Base-by-base conservation (phyloP, 345 rosid genomes). In the Brassica rapa region DNA sequence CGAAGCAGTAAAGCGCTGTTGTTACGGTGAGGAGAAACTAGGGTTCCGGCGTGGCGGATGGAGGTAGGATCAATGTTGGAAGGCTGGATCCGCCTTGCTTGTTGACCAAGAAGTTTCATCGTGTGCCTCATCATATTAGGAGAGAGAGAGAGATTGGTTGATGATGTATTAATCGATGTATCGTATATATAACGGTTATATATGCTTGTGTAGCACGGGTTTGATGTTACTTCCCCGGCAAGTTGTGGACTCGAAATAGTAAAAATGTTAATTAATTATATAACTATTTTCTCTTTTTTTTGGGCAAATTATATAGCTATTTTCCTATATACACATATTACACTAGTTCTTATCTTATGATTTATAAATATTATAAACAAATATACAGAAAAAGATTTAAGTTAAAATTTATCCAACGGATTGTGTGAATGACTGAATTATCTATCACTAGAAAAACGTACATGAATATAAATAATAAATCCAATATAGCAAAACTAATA, bases 11-110 rank as follows among this genome's bases (percentile, higher is more conserved):
- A 39, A 71, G 37, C 0, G 25, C 39, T 71, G 37, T 60, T 71
- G 75, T 59, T 71, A 30, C 37, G 66, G 57, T 1, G 66, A 23
- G 75, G 67, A 71, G 75, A 37, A 37, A 25, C 62, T 71, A 71
- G 56, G 66, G 37, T 71, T 60, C 57, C 75, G 35, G 37, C 19
- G n/a, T 60, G 35, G 75, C 67, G 75, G 8, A 39, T 53, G 11
- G 49, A 10, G 15, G 15, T 11, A 43, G 62, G 57, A 69, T 8
- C 16, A 30, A 8, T 55, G 35, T 32, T 56, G 10, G 8, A n/a
- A 59, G 8, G 14, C 2, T 6, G 49, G 3, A 57, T 15, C 30
- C 64, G 32, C 66, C 57, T 43, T 39, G 67, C 37, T 39, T 60
- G 75, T 60, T 16, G 66, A 0, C 29, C 66, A 35, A 71, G 66